These are phyloP conservation scores for Phalaenopsis aphrodite DNA, from an alignment of 106 monocot genomes.

Conservation along the genomic window DNA sequence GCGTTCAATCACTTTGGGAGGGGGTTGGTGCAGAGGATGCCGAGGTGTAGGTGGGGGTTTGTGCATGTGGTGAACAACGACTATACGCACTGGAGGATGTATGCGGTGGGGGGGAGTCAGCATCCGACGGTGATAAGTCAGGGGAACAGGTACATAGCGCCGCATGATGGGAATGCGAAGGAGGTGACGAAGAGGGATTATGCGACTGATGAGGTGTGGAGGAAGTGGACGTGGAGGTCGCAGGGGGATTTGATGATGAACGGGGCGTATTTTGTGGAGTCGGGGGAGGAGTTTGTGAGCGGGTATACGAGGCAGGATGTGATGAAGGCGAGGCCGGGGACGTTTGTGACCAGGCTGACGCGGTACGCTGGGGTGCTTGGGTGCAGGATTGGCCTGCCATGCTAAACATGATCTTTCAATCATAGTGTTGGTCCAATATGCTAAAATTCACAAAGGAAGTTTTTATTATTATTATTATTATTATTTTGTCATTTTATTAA, in stretches of 20 bases:
- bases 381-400: neutral
- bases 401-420: neutral
- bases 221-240: conserved; percentile 27
- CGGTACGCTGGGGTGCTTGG: neutral
- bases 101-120: conserved; percentile 46
- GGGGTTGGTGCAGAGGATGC: no score
- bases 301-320: conserved; percentile 6
- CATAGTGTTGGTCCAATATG: no score
- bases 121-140: conserved; percentile 55
- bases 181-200: conserved; percentile 42
- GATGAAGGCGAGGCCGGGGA: neutral
- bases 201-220: conserved; percentile 18
- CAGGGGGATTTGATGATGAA: conserved; percentile 4
- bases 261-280: conserved; percentile 12
- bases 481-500: no score
- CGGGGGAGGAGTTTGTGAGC: neutral
- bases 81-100: conserved; percentile 66
- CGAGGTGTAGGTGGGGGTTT: conserved; percentile 50
- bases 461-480: no score
- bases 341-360: no score
- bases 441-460: no score
- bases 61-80: conserved; percentile 74
- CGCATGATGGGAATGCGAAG: conserved; percentile 12
- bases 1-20: no score
- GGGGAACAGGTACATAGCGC: conserved; percentile 54